Evolutionary conservation across 2,329 filamentous ascomycete species (phyloP).

Genomic region (Penicillium sp.): DNA sequence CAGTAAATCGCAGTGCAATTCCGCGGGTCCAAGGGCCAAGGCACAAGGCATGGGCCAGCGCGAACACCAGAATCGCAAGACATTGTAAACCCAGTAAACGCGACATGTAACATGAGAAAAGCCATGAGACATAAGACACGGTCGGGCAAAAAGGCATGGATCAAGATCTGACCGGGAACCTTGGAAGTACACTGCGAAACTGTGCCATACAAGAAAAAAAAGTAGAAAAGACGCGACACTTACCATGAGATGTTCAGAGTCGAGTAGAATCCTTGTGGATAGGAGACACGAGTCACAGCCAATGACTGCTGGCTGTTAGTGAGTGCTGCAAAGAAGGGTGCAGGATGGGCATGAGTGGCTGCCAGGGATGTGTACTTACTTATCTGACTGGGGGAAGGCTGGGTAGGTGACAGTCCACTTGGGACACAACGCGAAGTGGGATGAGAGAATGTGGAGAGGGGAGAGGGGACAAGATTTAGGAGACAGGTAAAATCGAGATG

Average conservation of each 20-base stretch:
- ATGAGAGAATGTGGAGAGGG: conserved; percentile 1
- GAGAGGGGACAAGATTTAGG: neutral
- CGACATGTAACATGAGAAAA: neutral
- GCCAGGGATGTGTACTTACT: conserved; percentile 35
- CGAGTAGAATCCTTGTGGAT: neutral
- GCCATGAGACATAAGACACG: conserved; percentile 22
- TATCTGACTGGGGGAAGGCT: conserved; percentile 16
- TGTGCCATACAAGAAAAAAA: conserved; percentile 9
- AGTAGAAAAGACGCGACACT: conserved; percentile 11
- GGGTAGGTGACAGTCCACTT: conserved; percentile 13
- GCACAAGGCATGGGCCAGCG: conserved; percentile 11
- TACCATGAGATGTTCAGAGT: conserved; percentile 20
- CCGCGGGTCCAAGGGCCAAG: conserved; percentile 9
- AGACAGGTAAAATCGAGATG: conserved; percentile 3
- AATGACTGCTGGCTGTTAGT: conserved; percentile 10
- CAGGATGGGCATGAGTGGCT: conserved; percentile 26
- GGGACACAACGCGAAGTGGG: conserved; percentile 13
- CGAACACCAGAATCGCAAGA: conserved; percentile 3
- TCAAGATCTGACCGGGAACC: conserved; percentile 22
- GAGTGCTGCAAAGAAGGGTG: conserved; percentile 10
- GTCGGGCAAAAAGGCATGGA: conserved; percentile 31
- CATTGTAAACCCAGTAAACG: neutral
- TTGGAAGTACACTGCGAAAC: conserved; percentile 19
- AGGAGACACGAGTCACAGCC: neutral
- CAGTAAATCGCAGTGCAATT: conserved; percentile 22